Evolutionary conservation across 495 filamentous ascomycete species (phyloP).

Genomic region (Cairneyella variabilis): DNA sequence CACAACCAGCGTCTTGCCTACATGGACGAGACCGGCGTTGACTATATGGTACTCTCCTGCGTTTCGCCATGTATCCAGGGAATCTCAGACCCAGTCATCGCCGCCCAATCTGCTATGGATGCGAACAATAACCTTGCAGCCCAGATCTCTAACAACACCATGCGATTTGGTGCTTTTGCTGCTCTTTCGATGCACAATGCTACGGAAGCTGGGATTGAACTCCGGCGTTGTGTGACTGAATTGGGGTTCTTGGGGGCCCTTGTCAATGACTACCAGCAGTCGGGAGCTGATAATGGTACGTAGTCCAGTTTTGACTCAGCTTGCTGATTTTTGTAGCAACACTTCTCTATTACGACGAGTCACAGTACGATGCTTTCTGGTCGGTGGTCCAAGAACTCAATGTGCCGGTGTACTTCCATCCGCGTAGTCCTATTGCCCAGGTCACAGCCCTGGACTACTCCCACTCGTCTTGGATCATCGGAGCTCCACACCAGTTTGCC

Average conservation of each 20-base stretch:
- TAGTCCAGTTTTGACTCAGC: too few species aligned
- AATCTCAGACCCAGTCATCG: neutral
- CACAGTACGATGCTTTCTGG: slow-evolving; percentile 1
- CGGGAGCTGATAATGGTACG: neutral
- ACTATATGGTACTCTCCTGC: neutral
- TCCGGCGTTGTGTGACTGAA: neutral
- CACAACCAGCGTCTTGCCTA: neutral
- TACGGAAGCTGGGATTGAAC: neutral
- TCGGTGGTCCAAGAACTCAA: neutral
- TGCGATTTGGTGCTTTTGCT: slow-evolving; percentile 1
- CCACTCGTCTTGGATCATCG: neutral
- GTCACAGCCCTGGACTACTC: neutral
- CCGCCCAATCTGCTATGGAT: neutral
- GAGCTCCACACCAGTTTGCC: neutral
- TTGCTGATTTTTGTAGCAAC: neutral
- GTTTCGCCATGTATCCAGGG: neutral
- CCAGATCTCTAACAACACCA: neutral
- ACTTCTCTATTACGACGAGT: neutral
- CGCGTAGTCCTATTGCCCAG: neutral
- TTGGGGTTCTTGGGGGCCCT: neutral
- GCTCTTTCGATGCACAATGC: neutral
- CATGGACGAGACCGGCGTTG: neutral
- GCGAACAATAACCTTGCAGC: neutral
- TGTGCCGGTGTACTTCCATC: neutral
- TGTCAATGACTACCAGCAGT: neutral